Conservation (phyloP, 176 grass and related monocot species). For the Musa itinerans region DNA sequence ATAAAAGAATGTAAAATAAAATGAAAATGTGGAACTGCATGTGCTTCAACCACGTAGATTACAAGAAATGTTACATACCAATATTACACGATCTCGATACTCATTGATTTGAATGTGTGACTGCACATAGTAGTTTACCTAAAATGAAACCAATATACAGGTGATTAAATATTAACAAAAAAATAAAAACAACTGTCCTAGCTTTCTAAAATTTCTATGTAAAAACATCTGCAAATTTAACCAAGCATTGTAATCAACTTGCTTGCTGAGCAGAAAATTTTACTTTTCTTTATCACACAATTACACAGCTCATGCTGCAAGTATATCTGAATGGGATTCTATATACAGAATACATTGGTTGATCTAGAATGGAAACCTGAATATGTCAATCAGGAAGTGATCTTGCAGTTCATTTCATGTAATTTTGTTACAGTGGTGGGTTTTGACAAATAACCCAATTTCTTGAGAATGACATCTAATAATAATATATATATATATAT, state of each 20-base stretch:
- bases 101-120: slow-evolving; percentile 99
- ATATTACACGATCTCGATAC: slow-evolving; percentile 72
- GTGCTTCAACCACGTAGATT: background rate
- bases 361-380: no score
- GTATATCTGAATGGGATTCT: no score
- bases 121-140: slow-evolving; percentile 93
- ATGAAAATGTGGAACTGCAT: background rate
- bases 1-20: slow-evolving; percentile 1
- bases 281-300: no score
- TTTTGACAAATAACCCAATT: no score
- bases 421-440: no score
- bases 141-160: slow-evolving; percentile 23
- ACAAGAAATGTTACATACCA: slow-evolving; percentile 36
- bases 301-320: no score
- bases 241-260: background rate
- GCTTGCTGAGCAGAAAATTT: background rate
- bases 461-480: no score
- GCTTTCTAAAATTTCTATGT: background rate
- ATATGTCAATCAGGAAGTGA: no score
- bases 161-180: no score
- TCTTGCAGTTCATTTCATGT: no score
- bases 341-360: no score
- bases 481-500: no score
- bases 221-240: background rate
- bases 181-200: background rate